Base-by-base conservation (phyloP, 1,284 basidiomycete species). In the Schizophyllum commune region DNA sequence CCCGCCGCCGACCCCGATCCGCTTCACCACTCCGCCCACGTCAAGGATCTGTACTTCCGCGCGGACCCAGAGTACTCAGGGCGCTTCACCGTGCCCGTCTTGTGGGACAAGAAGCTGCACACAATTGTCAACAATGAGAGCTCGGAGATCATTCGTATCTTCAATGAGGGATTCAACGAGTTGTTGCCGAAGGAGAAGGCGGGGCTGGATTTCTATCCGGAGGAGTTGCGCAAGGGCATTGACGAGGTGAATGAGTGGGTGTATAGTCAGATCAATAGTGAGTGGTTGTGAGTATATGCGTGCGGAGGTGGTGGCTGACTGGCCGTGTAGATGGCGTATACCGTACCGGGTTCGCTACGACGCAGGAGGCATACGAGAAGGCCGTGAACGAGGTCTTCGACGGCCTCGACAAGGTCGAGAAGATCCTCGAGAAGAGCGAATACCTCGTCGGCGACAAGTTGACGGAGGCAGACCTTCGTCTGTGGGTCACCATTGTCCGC, bases 61-160 rank as follows among this genome's bases (percentile, higher is more conserved):
- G 91, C 85, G 0, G 78, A 94, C 64, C 86, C 88, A 1, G 70
- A 85, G 58, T 95, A 92, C 66, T 65, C 68, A 9, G 88, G 88
- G 59, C 82, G 89, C 58, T 94, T 92, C 78, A 93, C 94, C 4
- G 93, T 96, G 2, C 96, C 96, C n/a, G 77, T 96, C 57, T 77
- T 98, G 1, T 99, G 94, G 93, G 97, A 98, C 78, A 96, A 89
- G 78, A 92, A 97, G 74, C 78, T 74, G 52, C 75, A 89, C 62
- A 94, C 91, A 39, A 92, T 99, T 66, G 97, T 99, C 61, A 97
- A 92, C 79, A 99, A 97, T 73, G 95, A 98, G 72, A 92, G 88
- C 65, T 88, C 89, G 0, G 94, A 97, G 75, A 95, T 98, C 69
- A 94, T 98, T 68, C 88, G 96, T 60, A 91, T 95, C 55, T 83